phyloP scores from a whole-genome alignment of 2,329 filamentous ascomycete genomes.

The Rhexocercosporidium sp. region DNA sequence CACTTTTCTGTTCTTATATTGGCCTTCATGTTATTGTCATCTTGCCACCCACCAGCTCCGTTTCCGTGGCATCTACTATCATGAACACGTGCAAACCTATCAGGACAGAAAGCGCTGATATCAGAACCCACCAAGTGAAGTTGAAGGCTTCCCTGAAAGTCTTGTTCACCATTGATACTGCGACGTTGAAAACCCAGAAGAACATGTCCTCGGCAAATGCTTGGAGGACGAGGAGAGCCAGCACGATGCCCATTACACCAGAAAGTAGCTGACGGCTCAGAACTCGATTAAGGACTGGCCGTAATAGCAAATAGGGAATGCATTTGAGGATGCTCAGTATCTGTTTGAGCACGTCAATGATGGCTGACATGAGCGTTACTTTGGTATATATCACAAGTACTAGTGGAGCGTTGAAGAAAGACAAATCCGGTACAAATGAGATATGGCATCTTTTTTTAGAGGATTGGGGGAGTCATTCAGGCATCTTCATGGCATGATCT shows the following conservation, averaged over 20 bases:
- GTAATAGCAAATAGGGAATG: neutral
- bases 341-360: neutral
- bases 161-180: neutral
- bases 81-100: neutral
- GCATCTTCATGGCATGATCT: too few relatives aligned
- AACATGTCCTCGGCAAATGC: neutral
- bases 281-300: neutral
- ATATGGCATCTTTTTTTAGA: neutral
- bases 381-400: neutral
- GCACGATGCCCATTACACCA: neutral
- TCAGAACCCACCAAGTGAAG: constrained; percentile 4
- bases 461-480: too few relatives aligned
- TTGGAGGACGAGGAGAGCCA: constrained; percentile 7
- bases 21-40: neutral
- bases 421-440: too few relatives aligned
- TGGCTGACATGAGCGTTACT: neutral
- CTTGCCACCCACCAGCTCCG: neutral
- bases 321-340: neutral
- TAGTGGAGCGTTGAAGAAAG: neutral
- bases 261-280: neutral
- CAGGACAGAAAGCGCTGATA: neutral
- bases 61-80: neutral
- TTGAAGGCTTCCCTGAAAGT: neutral
- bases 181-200: constrained; percentile 2
- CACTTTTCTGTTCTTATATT: neutral